These are phyloP conservation scores for Trametes hirsuta DNA, from an alignment of 1,284 basidiomycete species.

Conservation along the genomic window DNA sequence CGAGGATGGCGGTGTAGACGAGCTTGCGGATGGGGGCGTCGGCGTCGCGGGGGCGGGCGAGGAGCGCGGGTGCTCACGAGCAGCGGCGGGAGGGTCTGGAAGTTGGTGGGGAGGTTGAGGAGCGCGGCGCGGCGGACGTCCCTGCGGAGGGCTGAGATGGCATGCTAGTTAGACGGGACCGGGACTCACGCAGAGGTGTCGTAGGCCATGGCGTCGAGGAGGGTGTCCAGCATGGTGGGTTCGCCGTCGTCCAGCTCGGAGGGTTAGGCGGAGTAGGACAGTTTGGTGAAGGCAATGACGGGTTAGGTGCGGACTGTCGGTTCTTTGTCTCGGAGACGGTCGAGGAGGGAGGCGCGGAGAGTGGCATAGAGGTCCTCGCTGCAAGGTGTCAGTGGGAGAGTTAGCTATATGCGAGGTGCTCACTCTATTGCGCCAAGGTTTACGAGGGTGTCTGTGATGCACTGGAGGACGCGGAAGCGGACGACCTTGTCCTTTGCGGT, in stretches of 20 bases:
- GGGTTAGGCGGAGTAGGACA: slow-evolving; percentile 78
- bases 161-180: background rate
- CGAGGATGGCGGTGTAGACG: slow-evolving; percentile 75
- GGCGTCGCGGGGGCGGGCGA: slow-evolving; percentile 85
- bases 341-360: slow-evolving; percentile 73
- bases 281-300: slow-evolving; percentile 82
- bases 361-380: slow-evolving; percentile 83
- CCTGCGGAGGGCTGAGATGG: slow-evolving; percentile 42
- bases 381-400: no score
- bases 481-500: slow-evolving; percentile 89
- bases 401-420: no score
- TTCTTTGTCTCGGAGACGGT: slow-evolving; percentile 88
- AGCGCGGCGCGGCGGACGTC: slow-evolving; percentile 92
- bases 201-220: slow-evolving; percentile 74
- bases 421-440: slow-evolving; percentile 86
- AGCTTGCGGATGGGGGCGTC: slow-evolving; percentile 84
- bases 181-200: slow-evolving; percentile 81
- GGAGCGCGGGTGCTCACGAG: no score
- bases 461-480: slow-evolving; percentile 79
- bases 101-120: slow-evolving; percentile 73
- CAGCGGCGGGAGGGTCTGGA: slow-evolving; percentile 66
- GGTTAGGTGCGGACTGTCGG: slow-evolving; percentile 83
- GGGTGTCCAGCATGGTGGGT: slow-evolving; percentile 64
- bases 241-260: slow-evolving; percentile 70
- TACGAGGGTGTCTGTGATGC: slow-evolving; percentile 81